These are phyloP conservation scores for Periconia sp. DNA, from an alignment of 2,329 filamentous ascomycete genomes.

Conservation along the genomic window DNA sequence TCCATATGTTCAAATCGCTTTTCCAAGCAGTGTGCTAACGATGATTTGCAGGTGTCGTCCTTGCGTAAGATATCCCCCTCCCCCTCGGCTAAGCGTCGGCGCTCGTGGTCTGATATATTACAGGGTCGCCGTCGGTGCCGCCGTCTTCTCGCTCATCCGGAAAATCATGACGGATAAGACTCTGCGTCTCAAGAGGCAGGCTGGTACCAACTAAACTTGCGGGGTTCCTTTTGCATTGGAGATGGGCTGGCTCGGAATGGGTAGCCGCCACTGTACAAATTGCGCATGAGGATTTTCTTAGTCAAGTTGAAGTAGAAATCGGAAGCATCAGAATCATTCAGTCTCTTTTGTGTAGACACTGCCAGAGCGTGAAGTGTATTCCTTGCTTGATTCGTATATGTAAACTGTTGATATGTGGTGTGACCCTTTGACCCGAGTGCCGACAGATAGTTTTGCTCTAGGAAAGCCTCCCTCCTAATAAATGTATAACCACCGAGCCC, in stretches of 20 bases:
- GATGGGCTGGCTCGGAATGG: constrained; percentile 25
- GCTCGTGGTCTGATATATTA: constrained; percentile 25
- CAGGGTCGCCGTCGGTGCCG: constrained; percentile 74
- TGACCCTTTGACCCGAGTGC: neutral
- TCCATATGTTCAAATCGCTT: neutral
- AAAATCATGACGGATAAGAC: constrained; percentile 92
- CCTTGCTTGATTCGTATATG: neutral
- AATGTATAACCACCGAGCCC: too few species aligned
- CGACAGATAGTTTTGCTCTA: too few species aligned
- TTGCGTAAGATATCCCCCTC: constrained; percentile 66
- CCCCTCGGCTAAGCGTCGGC: constrained; percentile 17
- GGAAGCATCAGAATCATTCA: constrained; percentile 31
- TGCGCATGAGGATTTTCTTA: constrained; percentile 3
- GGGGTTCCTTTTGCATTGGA: too few species aligned
- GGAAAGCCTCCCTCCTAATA: too few species aligned
- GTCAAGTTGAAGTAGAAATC: constrained; percentile 19
- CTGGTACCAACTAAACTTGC: constrained; percentile 35
- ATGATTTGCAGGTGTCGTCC: constrained; percentile 72
- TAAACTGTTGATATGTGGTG: neutral
- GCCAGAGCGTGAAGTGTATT: too few species aligned
- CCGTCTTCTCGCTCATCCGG: constrained; percentile 78
- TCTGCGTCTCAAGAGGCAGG: constrained; percentile 80
- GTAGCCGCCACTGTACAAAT: constrained; percentile 24
- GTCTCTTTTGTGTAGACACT: constrained; percentile 21
- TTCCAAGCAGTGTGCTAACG: constrained; percentile 19